Evolutionary conservation across 805 yeast species (phyloP).

Genomic region (Pichia occidentalis): DNA sequence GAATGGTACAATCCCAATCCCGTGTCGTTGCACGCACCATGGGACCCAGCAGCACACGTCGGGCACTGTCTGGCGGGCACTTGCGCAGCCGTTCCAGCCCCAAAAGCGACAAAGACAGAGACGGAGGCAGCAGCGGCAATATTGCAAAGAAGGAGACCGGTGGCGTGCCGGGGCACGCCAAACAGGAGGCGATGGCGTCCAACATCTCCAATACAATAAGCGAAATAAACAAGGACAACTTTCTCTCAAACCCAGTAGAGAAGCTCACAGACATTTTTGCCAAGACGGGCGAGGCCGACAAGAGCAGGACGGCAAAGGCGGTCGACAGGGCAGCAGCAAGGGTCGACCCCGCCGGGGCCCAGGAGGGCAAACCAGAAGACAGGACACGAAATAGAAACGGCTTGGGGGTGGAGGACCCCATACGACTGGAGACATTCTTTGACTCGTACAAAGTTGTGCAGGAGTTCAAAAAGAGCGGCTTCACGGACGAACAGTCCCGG

Average conservation of each 20-base stretch:
- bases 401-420: slow-evolving; percentile 15
- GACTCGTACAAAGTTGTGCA: slow-evolving; percentile 60
- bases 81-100: no score
- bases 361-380: no score
- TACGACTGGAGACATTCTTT: slow-evolving; percentile 35
- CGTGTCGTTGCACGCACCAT: no score
- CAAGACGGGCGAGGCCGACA: no score
- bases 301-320: no score
- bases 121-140: slow-evolving; percentile 8
- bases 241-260: slow-evolving; percentile 1
- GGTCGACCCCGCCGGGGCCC: not conserved
- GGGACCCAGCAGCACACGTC: no score
- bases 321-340: not conserved
- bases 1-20: no score
- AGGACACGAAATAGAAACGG: no score
- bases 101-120: slow-evolving; percentile 9
- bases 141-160: slow-evolving; percentile 9
- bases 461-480: slow-evolving; percentile 49
- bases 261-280: no score
- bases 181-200: slow-evolving; percentile 3
- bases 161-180: no score
- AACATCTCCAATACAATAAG: slow-evolving; percentile 26
- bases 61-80: no score
- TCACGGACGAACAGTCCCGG: slow-evolving; percentile 55
- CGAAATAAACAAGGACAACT: slow-evolving; percentile 25